phyloP scores from a whole-genome alignment of 768 basidiomycete species.

The Crucibulum laeve region DNA sequence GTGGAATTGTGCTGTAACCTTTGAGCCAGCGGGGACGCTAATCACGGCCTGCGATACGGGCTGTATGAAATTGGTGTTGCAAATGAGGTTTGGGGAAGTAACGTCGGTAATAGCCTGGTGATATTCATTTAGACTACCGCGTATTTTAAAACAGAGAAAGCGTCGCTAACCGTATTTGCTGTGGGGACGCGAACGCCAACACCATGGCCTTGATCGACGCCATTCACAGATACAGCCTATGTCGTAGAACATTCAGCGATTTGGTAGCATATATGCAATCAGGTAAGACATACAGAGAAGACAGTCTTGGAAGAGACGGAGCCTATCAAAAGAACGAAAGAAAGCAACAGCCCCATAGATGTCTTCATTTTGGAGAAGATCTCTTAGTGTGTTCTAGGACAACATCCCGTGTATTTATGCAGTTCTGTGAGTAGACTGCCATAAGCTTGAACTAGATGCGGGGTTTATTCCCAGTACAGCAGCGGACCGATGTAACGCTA shows the following conservation, averaged over 20 bases:
- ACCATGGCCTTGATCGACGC: slow-evolving; percentile 39
- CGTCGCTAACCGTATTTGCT: slow-evolving; percentile 22
- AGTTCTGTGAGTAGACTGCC: background rate
- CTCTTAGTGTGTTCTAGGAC: background rate
- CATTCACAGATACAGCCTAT: slow-evolving; percentile 40
- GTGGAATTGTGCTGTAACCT: slow-evolving; percentile 44
- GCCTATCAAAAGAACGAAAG: slow-evolving; percentile 9
- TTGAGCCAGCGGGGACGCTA: slow-evolving; percentile 42
- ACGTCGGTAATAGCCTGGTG: slow-evolving; percentile 46
- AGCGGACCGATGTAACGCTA: background rate
- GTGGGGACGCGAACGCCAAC: slow-evolving; percentile 40
- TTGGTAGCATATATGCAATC: background rate
- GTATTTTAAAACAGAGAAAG: background rate
- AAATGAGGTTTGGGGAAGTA: slow-evolving; percentile 45
- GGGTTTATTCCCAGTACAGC: background rate
- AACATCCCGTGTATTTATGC: background rate
- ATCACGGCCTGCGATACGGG: slow-evolving; percentile 41
- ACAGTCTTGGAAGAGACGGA: slow-evolving; percentile 34
- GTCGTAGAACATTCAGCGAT: background rate
- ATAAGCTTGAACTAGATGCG: background rate
- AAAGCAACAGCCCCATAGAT: background rate
- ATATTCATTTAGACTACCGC: background rate
- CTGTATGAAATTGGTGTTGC: slow-evolving; percentile 48
- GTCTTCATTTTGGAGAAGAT: background rate
- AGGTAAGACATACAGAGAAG: slow-evolving; percentile 30